Conservation (phyloP, 2,329 filamentous ascomycete genomes). For the Cladosporium sp. region DNA sequence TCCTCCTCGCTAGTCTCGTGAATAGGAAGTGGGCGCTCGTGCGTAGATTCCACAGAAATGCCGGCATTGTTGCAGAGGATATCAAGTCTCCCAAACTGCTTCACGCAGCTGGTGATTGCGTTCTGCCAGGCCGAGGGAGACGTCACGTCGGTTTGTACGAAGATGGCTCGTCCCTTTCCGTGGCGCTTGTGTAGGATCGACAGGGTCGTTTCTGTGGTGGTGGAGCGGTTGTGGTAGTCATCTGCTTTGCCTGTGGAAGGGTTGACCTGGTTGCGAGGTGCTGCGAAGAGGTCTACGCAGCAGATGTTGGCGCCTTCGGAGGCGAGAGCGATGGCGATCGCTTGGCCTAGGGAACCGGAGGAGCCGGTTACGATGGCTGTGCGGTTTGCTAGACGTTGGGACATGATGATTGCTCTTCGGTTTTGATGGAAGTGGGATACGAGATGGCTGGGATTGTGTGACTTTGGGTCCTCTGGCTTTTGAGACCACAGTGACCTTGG, state of each 20-base stretch:
- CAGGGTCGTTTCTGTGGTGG: not conserved
- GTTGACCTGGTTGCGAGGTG: constrained; percentile 27
- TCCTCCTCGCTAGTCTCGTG: constrained; percentile 31
- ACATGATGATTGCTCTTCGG: constrained; percentile 12
- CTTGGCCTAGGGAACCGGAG: constrained; percentile 29
- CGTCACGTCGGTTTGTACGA: constrained; percentile 31
- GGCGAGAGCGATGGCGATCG: constrained; percentile 27
- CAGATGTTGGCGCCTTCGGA: constrained; percentile 27
- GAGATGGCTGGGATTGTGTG: too few relatives aligned
- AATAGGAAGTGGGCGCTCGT: constrained; percentile 22
- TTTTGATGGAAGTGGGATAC: too few relatives aligned
- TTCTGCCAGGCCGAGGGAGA: constrained; percentile 24
- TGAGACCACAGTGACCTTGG: too few relatives aligned
- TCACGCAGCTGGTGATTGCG: constrained; percentile 25
- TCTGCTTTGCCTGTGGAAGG: constrained; percentile 29
- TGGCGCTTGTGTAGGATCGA: constrained; percentile 15
- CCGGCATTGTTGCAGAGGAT: constrained; percentile 36
- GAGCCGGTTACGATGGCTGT: constrained; percentile 25
- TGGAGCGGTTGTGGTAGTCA: constrained; percentile 25
- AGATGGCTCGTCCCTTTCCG: constrained; percentile 20
- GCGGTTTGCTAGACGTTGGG: constrained; percentile 17
- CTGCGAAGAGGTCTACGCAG: constrained; percentile 30
- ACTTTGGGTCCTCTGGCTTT: too few relatives aligned
- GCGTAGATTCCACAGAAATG: constrained; percentile 30
- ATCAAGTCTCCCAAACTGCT: constrained; percentile 30